A percentile compares a stretch with the other conserved stretches of the same genome.
Evolutionary conservation across 163 green algal genomes (phyloP).

Genomic region (Chlamydomonas reinhardtii): DNA sequence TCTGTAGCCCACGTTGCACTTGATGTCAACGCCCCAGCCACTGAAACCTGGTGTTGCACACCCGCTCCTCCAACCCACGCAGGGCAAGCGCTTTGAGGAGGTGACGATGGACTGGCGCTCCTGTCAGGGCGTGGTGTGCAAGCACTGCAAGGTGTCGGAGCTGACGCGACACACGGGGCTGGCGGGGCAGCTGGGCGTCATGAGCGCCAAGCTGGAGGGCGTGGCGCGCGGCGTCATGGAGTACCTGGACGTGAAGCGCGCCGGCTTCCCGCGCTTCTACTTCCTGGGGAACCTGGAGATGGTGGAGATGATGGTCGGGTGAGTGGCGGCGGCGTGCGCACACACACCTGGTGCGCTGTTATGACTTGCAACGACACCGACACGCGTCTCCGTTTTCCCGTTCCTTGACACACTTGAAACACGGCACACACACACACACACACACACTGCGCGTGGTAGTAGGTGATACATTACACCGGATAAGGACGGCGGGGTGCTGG

Average conservation of each 20-base stretch:
- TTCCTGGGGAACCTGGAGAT: slow-evolving; percentile 67
- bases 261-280: slow-evolving; percentile 62
- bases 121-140: background rate
- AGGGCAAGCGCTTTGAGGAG: slow-evolving; percentile 51
- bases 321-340: background rate
- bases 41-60: too few relatives aligned
- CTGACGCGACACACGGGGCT: slow-evolving; percentile 52
- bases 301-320: slow-evolving; percentile 63
- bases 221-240: slow-evolving; percentile 59
- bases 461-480: too few relatives aligned
- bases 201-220: slow-evolving; percentile 48
- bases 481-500: too few relatives aligned
- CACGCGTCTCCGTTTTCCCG: too few relatives aligned
- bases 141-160: slow-evolving; percentile 55
- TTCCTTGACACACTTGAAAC: too few relatives aligned
- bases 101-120: slow-evolving; percentile 54
- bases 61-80: background rate
- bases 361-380: too few relatives aligned
- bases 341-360: too few relatives aligned
- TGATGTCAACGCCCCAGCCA: too few relatives aligned
- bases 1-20: too few relatives aligned
- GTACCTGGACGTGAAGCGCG: slow-evolving; percentile 61
- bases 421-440: too few relatives aligned
- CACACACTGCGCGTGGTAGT: too few relatives aligned
- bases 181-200: slow-evolving; percentile 13